Evolutionary conservation across 257 asterid species (phyloP), one percentile per base, ranked within the genome.

Genomic region (Penstemon eatonii): DNA sequence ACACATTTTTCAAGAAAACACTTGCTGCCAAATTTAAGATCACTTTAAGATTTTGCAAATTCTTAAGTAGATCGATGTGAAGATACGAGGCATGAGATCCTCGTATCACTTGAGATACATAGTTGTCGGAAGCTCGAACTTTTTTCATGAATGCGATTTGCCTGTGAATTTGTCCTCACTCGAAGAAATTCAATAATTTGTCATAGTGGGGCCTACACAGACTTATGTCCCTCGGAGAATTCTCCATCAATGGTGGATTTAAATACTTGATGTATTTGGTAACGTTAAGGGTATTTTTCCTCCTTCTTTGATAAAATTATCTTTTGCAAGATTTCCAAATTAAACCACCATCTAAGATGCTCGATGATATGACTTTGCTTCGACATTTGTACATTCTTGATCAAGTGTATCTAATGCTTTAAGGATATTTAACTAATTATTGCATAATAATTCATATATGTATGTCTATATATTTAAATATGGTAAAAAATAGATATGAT

Each of bases 161-260:
- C 95, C 95, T 25, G 75, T 68, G 10, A 79, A 80, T 61, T 66
- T 87, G 53, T 74, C 86, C 46, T 77, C 87, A 19, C 83, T 85
- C 91, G 0, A 83, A 80, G 81, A 83, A 69, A 55, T 82, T 85
- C 71, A 81, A 81, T 74, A 91, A 91, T 44, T 71, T 87, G 19
- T 39, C 70, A 2, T 56, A 68, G 60, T 87, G 95, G 91, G 86
- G 86, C 67, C 79, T 87, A 11, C 86, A 74, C 74, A 81, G 82
- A 60, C 89, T 87, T 71, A 55, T 62, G 41, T 85, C 84, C 38
- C 89, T 87, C 62, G 59, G 72, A 38, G 95, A 87, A 49, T 77
- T 87, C 63, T 87, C 91, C 49, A 83, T 87, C 55, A 85, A 87
- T 56, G 89, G 95, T 70, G 95, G 95, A 63, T 87, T 79, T 73